Conservation (phyloP, 2,329 filamentous ascomycete species). For the Ophiostoma tasmaniense region DNA sequence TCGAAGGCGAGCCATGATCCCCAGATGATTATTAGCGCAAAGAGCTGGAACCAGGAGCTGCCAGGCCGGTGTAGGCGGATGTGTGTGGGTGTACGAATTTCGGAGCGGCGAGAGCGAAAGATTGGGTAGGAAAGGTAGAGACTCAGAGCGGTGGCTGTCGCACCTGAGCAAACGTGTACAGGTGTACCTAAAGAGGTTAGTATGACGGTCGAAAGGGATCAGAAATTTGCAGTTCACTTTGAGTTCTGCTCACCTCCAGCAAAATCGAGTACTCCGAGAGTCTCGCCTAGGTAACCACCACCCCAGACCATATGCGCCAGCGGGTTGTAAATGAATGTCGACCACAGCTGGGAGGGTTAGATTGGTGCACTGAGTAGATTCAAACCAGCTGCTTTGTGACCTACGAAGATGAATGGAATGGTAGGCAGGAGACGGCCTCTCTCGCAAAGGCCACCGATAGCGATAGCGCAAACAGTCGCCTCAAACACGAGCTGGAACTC, state of each 20-base stretch:
- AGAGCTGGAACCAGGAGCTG: slow-evolving; percentile 31
- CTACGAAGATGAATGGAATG: slow-evolving; percentile 15
- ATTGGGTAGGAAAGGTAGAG: slow-evolving; percentile 59
- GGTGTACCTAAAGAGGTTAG: slow-evolving; percentile 51
- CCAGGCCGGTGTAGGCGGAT: slow-evolving; percentile 14
- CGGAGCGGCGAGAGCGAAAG: slow-evolving; percentile 82
- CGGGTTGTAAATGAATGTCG: slow-evolving; percentile 92
- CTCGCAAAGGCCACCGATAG: slow-evolving; percentile 16
- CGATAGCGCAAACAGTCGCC: slow-evolving; percentile 16
- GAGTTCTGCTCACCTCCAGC: slow-evolving; percentile 48
- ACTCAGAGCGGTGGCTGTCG: slow-evolving; percentile 95
- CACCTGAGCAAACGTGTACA: slow-evolving; percentile 89
- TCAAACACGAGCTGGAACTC: slow-evolving; percentile 52
- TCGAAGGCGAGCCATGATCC: slow-evolving; percentile 99
- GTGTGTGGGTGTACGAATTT: slow-evolving; percentile 10
- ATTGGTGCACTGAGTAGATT: not conserved
- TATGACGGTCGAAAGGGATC: too few relatives aligned
- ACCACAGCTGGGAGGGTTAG: slow-evolving; percentile 46
- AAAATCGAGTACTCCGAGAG: slow-evolving; percentile 88
- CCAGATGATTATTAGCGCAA: slow-evolving; percentile 95
- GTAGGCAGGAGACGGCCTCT: slow-evolving; percentile 11
- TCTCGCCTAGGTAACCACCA: slow-evolving; percentile 76
- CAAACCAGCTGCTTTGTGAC: not conserved
- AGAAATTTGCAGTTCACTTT: too few relatives aligned
- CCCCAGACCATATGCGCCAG: slow-evolving; percentile 91